Evolutionary conservation across 148 eudicot genomes (phyloP).

Genomic region (Camellia lanceoleosa): DNA sequence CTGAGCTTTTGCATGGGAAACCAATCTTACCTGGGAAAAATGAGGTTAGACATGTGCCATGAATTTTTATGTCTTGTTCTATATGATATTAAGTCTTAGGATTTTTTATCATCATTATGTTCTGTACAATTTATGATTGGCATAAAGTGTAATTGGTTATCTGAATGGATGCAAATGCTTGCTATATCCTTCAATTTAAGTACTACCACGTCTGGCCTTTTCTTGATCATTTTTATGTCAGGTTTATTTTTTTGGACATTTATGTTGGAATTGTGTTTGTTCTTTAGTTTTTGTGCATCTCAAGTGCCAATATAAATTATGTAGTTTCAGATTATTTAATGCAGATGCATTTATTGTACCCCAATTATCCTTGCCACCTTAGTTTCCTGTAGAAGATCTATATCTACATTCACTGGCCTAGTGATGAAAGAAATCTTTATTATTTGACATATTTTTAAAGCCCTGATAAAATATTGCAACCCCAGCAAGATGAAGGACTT

Average conservation of each 20-base stretch:
- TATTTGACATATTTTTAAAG: not conserved
- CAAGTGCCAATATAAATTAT: not conserved
- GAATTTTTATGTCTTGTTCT: not conserved
- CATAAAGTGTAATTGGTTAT: not conserved
- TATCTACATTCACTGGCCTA: not conserved
- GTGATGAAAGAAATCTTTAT: not conserved
- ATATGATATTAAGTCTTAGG: not conserved
- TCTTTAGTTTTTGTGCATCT: not conserved
- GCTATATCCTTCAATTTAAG: not conserved
- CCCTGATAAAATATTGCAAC: not conserved
- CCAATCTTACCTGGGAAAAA: constrained; percentile 65
- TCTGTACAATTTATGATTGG: not conserved
- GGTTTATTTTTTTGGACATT: not conserved
- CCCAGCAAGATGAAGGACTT: not conserved
- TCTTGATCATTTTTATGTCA: not conserved
- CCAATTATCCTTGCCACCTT: not conserved
- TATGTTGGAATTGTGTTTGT: not conserved
- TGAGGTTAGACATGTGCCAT: constrained; percentile 39
- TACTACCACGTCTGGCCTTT: not conserved
- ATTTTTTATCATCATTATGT: not conserved
- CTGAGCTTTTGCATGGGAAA: constrained; percentile 68
- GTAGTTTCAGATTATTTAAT: not conserved
- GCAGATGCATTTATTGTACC: not conserved
- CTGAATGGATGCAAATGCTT: not conserved
- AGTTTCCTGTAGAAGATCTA: not conserved